These are phyloP conservation scores for Candida sakaeoensis DNA, from an alignment of 805 yeast genomes.

Conservation along the genomic window DNA sequence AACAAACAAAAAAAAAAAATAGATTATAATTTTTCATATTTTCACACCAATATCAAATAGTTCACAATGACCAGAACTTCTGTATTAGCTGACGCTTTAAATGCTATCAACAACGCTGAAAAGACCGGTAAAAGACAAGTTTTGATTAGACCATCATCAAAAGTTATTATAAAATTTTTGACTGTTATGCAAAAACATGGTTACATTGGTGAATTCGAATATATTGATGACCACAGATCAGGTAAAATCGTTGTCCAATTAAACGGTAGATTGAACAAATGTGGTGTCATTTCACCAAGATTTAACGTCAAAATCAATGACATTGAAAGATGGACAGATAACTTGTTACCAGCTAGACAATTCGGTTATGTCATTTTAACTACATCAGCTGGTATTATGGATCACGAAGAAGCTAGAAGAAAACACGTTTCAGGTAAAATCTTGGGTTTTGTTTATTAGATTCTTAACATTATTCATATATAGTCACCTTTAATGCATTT, in stretches of 20 bases:
- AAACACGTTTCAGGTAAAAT: constrained; percentile 99
- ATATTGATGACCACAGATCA: constrained; percentile 98
- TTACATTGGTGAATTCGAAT: constrained; percentile 98
- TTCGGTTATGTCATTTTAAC: constrained; percentile 97
- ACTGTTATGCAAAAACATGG: constrained; percentile 98
- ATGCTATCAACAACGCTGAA: constrained; percentile 98
- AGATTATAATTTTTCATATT: constrained; percentile 3
- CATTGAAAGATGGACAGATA: constrained; percentile 97
- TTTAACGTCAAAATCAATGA: constrained; percentile 94
- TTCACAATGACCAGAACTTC: constrained; percentile 91
- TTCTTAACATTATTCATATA: not conserved
- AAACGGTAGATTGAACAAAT: constrained; percentile 98
- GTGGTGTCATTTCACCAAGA: constrained; percentile 98
- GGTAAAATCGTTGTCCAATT: constrained; percentile 96
- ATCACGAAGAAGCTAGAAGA: constrained; percentile 99
- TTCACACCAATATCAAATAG: constrained; percentile 1
- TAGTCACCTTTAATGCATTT: constrained; percentile 8
- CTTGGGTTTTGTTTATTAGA: constrained; percentile 94
- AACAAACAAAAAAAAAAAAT: constrained; percentile 7
- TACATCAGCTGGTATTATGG: constrained; percentile 99
- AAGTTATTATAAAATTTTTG: constrained; percentile 95
- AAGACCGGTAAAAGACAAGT: constrained; percentile 99
- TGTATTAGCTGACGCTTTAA: constrained; percentile 97
- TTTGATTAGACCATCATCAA: constrained; percentile 95
- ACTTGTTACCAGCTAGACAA: constrained; percentile 98